Evolutionary conservation across 768 basidiomycete species (phyloP), one percentile per base, ranked within the genome.

Genomic region (Dentipellis fragilis): DNA sequence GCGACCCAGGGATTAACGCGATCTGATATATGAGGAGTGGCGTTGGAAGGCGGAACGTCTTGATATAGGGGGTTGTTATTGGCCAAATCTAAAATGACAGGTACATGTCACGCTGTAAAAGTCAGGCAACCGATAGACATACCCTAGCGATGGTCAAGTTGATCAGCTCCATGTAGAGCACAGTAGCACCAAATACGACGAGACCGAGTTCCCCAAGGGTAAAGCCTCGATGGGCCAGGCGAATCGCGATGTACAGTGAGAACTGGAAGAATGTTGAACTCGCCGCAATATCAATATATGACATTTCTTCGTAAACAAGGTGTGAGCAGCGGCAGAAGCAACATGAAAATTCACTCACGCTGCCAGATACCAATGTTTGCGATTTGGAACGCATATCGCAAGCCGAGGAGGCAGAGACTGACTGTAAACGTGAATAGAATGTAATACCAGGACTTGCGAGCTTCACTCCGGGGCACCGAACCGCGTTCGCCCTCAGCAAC

Each of bases 191-290:
- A 61, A 91, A 90, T 46, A 85, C 87, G 16, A 95, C 89, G 22
- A 97, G 71, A 22, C 86, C 87, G 16, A 98, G 78, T 67, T 99
- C 96, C 35, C 96, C 96, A 1, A 99, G 78, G 0, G 94, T 98
- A 70, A 98, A 94, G 10, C 89, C 90, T n/a, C 88, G 81, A 63
- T 96, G 88, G 4, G 93, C 94, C 46, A 99, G 76, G 21, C 96
- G 81, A 42, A 96, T 77, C 42, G 89, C 88, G 49, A 88, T 76
- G 68, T 98, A 99, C 48, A 98, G 74, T 51, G 91, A 83, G 65
- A 93, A 87, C 67, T 97, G 96, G 68, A 87, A 96, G 71, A 94
- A 92, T 45, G 88, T 65, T 1, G 91, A 83, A 37, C 80, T 79
- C 21, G 87, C 72, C 12, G 79, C 70, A 54, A 89, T 75, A 63